Evolutionary conservation across 2,329 filamentous ascomycete genomes (phyloP).

Genomic region (Botrytis deweyae): DNA sequence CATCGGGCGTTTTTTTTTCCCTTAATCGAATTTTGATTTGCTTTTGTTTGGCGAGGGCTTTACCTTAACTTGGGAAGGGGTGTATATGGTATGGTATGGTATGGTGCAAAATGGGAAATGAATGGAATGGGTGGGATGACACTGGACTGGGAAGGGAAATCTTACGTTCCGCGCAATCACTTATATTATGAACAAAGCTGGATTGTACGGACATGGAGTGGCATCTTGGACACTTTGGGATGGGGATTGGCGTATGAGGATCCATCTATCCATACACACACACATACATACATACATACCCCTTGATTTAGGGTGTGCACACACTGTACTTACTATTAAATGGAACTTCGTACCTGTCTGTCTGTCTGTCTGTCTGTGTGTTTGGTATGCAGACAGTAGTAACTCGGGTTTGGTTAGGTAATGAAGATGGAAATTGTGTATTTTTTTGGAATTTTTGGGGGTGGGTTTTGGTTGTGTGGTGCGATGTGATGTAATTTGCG

Average conservation of each 20-base stretch:
- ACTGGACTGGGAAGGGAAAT: too few relatives aligned
- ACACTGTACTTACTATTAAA: background rate
- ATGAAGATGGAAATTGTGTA: background rate
- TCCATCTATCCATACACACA: background rate
- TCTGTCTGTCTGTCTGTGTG: background rate
- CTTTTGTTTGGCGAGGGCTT: background rate
- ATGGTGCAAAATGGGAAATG: background rate
- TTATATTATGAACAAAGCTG: slow-evolving; percentile 1
- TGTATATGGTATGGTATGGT: slow-evolving; percentile 11
- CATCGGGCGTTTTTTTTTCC: background rate
- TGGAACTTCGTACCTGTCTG: background rate
- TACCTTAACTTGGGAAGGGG: background rate
- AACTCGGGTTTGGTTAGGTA: background rate
- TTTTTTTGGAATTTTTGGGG: background rate
- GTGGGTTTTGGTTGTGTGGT: background rate
- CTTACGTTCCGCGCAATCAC: background rate
- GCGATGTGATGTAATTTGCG: background rate
- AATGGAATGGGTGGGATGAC: background rate
- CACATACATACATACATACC: background rate
- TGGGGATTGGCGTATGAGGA: background rate
- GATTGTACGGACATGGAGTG: background rate
- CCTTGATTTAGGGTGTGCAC: background rate
- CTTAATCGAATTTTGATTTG: background rate
- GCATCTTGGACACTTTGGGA: background rate
- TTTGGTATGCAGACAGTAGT: background rate